Percentiles rank a stretch among this genome's conserved stretches.
These are phyloP conservation scores for Fusarium sp. DNA, from an alignment of 2,329 filamentous ascomycete species.

Conservation along the genomic window DNA sequence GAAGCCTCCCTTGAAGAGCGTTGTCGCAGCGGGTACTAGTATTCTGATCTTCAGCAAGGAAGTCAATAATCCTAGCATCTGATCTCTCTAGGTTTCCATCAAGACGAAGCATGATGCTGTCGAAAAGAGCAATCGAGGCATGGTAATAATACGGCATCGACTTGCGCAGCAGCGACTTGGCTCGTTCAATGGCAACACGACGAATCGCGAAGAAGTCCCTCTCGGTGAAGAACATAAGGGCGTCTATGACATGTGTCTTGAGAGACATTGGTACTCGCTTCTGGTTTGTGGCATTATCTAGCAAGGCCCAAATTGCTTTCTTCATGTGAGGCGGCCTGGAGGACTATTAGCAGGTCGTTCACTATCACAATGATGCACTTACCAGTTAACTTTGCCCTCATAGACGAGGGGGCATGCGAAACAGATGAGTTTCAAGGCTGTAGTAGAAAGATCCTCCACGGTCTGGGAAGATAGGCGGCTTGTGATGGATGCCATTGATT, in stretches of 20 bases:
- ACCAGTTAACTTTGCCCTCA: constrained; percentile 50
- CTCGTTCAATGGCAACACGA: constrained; percentile 38
- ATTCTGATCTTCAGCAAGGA: constrained; percentile 30
- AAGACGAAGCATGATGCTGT: constrained; percentile 48
- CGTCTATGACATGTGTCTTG: constrained; percentile 42
- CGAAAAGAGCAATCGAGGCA: constrained; percentile 47
- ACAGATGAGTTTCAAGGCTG: constrained; percentile 43
- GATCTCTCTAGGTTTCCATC: constrained; percentile 45
- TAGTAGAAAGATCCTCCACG: constrained; percentile 30
- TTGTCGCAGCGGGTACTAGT: constrained; percentile 44
- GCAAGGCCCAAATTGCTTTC: constrained; percentile 43
- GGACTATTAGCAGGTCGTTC: neutral
- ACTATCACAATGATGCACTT: neutral
- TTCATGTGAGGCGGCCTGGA: constrained; percentile 43
- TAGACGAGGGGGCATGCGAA: constrained; percentile 49
- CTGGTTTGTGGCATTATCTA: constrained; percentile 33
- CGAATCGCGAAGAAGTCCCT: constrained; percentile 47
- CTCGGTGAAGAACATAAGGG: constrained; percentile 48
- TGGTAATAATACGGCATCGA: constrained; percentile 50
- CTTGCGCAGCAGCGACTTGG: constrained; percentile 41
- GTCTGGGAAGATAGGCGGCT: constrained; percentile 27
- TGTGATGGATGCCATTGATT: neutral
- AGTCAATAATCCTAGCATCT: constrained; percentile 42
- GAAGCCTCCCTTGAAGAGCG: constrained; percentile 47
- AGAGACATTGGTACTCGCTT: constrained; percentile 31